A percentile compares a stretch with the other conserved stretches of the same genome.
phyloP scores from a whole-genome alignment of 2,329 filamentous ascomycete species.

The Plenodomus lindquistii region DNA sequence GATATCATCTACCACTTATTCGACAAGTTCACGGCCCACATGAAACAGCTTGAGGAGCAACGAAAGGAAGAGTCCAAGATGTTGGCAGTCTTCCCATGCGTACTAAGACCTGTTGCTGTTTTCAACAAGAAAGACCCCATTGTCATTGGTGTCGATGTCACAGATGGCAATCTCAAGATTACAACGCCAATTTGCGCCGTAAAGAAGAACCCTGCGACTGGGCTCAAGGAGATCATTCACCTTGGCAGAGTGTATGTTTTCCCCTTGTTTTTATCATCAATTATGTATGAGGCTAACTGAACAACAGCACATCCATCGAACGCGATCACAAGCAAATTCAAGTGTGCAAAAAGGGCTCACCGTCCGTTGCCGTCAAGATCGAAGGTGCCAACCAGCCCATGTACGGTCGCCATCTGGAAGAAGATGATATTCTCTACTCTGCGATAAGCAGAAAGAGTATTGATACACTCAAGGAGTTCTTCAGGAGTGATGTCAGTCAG shows the following conservation, averaged over 20 bases:
- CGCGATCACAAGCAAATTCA: slow-evolving; percentile 94
- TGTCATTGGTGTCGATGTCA: slow-evolving; percentile 90
- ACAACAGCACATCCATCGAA: slow-evolving; percentile 83
- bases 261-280: background rate
- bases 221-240: slow-evolving; percentile 78
- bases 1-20: slow-evolving; percentile 99
- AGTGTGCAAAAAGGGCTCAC: slow-evolving; percentile 92
- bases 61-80: slow-evolving; percentile 97
- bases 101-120: slow-evolving; percentile 84
- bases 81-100: slow-evolving; percentile 94
- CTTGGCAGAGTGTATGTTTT: slow-evolving; percentile 88
- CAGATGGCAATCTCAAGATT: slow-evolving; percentile 83
- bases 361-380: slow-evolving; percentile 97
- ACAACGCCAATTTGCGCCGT: slow-evolving; percentile 90
- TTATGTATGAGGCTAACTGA: slow-evolving; percentile 10
- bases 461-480: slow-evolving; percentile 95
- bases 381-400: slow-evolving; percentile 90
- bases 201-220: slow-evolving; percentile 77
- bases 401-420: slow-evolving; percentile 94
- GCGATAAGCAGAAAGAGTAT: slow-evolving; percentile 86
- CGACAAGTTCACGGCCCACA: slow-evolving; percentile 94
- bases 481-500: slow-evolving; percentile 81
- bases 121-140: slow-evolving; percentile 99
- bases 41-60: slow-evolving; percentile 82
- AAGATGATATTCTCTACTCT: slow-evolving; percentile 85